A percentile compares a stretch with the other conserved stretches of the same genome.
These are phyloP conservation scores for Lotmaria passim DNA, from an alignment of 208 protist genomes.

Conservation along the genomic window DNA sequence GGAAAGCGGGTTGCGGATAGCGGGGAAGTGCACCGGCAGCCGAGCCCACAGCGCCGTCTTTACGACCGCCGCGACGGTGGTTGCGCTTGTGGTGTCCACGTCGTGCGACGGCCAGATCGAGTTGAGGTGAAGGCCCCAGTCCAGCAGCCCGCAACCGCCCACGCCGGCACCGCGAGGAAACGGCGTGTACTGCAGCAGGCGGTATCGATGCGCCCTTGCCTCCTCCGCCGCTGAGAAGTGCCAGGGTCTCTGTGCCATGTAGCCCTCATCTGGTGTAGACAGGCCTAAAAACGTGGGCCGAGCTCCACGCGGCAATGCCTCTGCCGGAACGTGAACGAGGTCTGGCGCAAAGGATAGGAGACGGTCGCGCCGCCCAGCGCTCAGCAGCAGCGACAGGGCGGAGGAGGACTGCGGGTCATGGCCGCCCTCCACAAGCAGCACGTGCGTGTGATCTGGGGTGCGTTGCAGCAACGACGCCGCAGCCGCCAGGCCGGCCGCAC, in stretches of 20 bases:
- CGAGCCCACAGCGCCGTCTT: conserved; percentile 24
- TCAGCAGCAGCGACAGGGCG: neutral
- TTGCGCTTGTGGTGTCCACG: neutral
- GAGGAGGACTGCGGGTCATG: conserved; percentile 31
- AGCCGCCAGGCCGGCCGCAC: conserved; percentile 74
- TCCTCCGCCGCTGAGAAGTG: conserved; percentile 11
- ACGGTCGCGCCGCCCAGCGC: conserved; percentile 18
- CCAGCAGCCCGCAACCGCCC: conserved; percentile 59
- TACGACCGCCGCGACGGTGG: neutral
- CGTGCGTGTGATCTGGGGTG: conserved; percentile 4
- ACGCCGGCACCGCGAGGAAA: conserved; percentile 56
- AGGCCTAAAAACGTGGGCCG: conserved; percentile 14
- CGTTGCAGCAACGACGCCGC: conserved; percentile 41
- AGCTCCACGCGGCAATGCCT: neutral
- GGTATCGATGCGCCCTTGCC: conserved; percentile 22
- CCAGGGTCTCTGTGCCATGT: conserved; percentile 23
- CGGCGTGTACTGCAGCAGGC: conserved; percentile 38
- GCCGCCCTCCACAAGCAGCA: conserved; percentile 73
- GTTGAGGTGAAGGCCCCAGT: conserved; percentile 68
- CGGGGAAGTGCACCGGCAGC: conserved; percentile 37
- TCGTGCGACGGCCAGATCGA: conserved; percentile 22
- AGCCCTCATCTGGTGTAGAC: conserved; percentile 16
- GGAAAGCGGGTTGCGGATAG: conserved; percentile 56
- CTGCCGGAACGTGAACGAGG: conserved; percentile 29
- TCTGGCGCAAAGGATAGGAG: conserved; percentile 51